These are phyloP conservation scores for Ophiosphaerella narmari DNA, from an alignment of 2,329 filamentous ascomycete species.

Conservation along the genomic window DNA sequence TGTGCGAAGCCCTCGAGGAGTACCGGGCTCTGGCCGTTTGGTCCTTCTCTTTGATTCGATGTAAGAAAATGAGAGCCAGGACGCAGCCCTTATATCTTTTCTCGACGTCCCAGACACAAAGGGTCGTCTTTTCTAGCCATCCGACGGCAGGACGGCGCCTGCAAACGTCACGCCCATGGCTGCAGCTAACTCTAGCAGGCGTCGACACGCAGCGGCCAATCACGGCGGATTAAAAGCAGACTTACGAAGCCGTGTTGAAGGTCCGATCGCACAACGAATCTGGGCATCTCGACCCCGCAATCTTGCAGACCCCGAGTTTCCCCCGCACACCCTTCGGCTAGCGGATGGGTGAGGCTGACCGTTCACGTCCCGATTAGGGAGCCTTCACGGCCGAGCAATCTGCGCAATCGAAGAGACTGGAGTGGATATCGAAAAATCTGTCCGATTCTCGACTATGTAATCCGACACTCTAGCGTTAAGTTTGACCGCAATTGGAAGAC, in stretches of 20 bases:
- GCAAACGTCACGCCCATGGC: slow-evolving; percentile 9
- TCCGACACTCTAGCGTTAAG: too few species aligned
- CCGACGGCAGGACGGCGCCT: slow-evolving; percentile 16
- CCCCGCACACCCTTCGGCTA: slow-evolving; percentile 15
- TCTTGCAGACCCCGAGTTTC: slow-evolving; percentile 24
- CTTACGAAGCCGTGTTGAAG: slow-evolving; percentile 23
- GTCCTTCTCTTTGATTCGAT: too few species aligned
- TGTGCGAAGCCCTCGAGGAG: too few species aligned
- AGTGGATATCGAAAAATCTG: too few species aligned
- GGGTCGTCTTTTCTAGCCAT: slow-evolving; percentile 3
- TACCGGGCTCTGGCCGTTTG: too few species aligned
- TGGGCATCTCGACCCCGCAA: slow-evolving; percentile 24
- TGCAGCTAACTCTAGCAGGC: background rate
- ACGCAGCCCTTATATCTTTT: slow-evolving; percentile 6
- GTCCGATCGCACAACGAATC: slow-evolving; percentile 14
- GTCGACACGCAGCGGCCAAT: slow-evolving; percentile 14
- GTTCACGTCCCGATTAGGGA: too few species aligned
- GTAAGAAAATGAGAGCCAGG: background rate
- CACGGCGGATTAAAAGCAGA: slow-evolving; percentile 4
- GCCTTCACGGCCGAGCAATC: background rate
- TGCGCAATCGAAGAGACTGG: background rate
- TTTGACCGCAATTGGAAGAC: too few species aligned
- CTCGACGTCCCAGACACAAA: background rate
- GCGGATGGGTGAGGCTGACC: background rate
- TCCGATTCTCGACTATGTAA: too few species aligned